Evolutionary conservation across 2,329 filamentous ascomycete species (phyloP).

Genomic region (Boeremia lycopersici): DNA sequence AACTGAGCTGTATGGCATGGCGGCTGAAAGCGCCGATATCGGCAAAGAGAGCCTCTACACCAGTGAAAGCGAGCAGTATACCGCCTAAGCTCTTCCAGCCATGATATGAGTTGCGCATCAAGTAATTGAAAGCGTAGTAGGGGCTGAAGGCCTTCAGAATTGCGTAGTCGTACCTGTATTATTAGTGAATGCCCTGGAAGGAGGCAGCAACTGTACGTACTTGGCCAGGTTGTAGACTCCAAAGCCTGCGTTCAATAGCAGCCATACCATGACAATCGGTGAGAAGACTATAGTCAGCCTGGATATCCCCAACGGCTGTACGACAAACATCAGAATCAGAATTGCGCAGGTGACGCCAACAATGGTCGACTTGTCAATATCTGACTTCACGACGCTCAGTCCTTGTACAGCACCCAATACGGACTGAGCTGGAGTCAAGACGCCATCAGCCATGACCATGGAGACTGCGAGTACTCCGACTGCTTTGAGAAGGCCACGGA

Average conservation of each 20-base stretch:
- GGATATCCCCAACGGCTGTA: constrained; percentile 69
- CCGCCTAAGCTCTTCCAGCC: constrained; percentile 73
- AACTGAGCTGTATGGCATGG: constrained; percentile 72
- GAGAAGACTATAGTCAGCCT: constrained; percentile 67
- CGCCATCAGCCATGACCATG: constrained; percentile 70
- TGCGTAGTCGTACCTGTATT: constrained; percentile 51
- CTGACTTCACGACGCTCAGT: constrained; percentile 61
- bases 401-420: constrained; percentile 72
- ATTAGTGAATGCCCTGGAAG: background rate
- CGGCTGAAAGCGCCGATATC: constrained; percentile 77
- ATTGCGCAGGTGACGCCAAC: constrained; percentile 70
- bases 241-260: constrained; percentile 66
- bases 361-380: constrained; percentile 63
- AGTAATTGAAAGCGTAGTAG: constrained; percentile 65
- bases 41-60: constrained; percentile 77
- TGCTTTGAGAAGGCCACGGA: constrained; percentile 62
- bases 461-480: constrained; percentile 70
- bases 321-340: constrained; percentile 65
- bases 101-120: constrained; percentile 62
- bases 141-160: constrained; percentile 61
- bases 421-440: constrained; percentile 72
- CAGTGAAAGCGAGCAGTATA: constrained; percentile 75
- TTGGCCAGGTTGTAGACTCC: constrained; percentile 62
- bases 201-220: constrained; percentile 7
- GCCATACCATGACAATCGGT: constrained; percentile 71